Evolutionary conservation across 2,329 filamentous ascomycete genomes (phyloP), one percentile per base, ranked within the genome.

Genomic region (Hirsutella minnesotensis): DNA sequence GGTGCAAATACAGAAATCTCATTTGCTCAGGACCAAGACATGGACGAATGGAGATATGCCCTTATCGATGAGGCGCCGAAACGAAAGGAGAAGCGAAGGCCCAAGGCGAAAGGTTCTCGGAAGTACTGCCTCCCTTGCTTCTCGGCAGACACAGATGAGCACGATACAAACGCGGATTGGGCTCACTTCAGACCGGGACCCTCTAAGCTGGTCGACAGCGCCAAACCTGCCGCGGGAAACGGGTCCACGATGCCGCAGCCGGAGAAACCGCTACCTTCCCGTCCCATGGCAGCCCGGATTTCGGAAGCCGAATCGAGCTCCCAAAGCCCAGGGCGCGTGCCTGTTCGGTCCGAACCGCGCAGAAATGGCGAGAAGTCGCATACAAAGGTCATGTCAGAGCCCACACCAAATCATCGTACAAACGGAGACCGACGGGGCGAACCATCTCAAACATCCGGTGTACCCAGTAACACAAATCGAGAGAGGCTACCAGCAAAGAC

Each of bases 11-110:
- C 56, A 15, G 56, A 58, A 40, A 56, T 61, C 41, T 55, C 58
- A 0, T 63, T 63, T 42, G 53, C 56, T 19, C 41, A 48, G 1
- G 47, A 54, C 3, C 50, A 53, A 22, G 51, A 52, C 27, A 55
- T 57, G 48, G 54, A 59, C 40, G 57, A 61, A 22, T 60, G 58
- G 56, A 58, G 58, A 43, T 53, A 55, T 40, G 55, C 59, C 7
- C 51, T 63, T 27, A 55, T 61, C 27, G 57, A 63, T 12, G 54
- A 61, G 36, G 48, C 48, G 15, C 52, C 56, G 5, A 34, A 42
- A 21, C 48, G 49, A 38, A 55, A 49, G 12, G 48, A 50, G 19
- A 54, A 44, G 38, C 40, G 46, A n/a, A 36, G 44, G 15, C 30
- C 41, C 3, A 43, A 41, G 9, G 45, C 49, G 18, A 47, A 47